Conservation (phyloP, 2,329 filamentous ascomycete genomes). For the Davidsoniella australis region DNA sequence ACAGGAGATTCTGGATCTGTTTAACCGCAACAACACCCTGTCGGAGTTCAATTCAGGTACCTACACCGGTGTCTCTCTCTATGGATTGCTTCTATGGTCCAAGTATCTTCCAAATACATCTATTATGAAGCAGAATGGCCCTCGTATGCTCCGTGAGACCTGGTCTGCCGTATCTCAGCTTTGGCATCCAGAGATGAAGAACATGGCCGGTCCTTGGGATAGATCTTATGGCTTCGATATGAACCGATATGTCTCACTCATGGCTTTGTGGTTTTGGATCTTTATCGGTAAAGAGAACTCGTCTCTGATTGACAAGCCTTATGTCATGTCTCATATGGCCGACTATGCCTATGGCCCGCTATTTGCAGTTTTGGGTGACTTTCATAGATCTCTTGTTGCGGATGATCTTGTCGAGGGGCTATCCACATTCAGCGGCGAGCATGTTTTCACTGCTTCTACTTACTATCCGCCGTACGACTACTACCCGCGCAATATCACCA, state of each 20-base stretch:
- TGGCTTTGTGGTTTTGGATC: constrained; percentile 42
- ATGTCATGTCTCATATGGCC: constrained; percentile 39
- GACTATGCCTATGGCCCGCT: constrained; percentile 43
- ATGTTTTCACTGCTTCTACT: constrained; percentile 32
- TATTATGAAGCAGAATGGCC: constrained; percentile 33
- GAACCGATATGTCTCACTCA: constrained; percentile 39
- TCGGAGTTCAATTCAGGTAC: constrained; percentile 47
- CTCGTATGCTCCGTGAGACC: constrained; percentile 32
- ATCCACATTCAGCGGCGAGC: constrained; percentile 32
- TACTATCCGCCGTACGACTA: constrained; percentile 42
- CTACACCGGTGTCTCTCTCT: constrained; percentile 44
- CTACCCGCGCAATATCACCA: constrained; percentile 38
- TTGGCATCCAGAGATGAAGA: constrained; percentile 41
- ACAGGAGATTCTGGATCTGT: constrained; percentile 37
- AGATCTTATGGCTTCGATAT: constrained; percentile 46
- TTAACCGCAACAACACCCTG: constrained; percentile 36
- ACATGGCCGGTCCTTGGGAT: constrained; percentile 49
- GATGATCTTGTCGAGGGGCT: constrained; percentile 24
- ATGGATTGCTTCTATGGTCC: constrained; percentile 38
- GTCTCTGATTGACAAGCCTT: constrained; percentile 24
- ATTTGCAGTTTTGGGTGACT: constrained; percentile 34
- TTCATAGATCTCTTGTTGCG: constrained; percentile 30
- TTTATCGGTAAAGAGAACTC: constrained; percentile 31
- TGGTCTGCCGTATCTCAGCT: constrained; percentile 35
- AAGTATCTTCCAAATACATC: constrained; percentile 40